Conservation (phyloP, 352 stramenopile species). For the Phytophthora litchii region DNA sequence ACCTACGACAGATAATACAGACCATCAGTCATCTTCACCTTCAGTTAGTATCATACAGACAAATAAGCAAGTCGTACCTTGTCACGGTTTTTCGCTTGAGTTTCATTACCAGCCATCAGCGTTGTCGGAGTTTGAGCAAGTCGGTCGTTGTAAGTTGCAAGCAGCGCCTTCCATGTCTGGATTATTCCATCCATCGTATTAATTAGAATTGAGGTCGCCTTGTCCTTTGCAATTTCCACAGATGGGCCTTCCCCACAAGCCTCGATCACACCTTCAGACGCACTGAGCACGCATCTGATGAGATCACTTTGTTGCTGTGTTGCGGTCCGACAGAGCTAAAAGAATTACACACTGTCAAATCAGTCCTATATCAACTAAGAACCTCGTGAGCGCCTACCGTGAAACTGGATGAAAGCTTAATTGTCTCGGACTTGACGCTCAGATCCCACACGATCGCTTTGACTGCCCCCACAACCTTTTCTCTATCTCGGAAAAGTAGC, state of each 20-base stretch:
- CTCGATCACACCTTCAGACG: constrained; percentile 39
- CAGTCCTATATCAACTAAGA: constrained; percentile 4
- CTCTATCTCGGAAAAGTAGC: constrained; percentile 54
- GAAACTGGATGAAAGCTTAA: constrained; percentile 33
- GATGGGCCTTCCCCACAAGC: constrained; percentile 35
- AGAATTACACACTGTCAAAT: constrained; percentile 9
- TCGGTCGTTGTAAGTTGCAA: constrained; percentile 54
- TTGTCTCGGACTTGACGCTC: constrained; percentile 25
- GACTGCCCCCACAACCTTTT: constrained; percentile 40
- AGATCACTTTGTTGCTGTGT: constrained; percentile 13
- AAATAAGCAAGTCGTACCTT: constrained; percentile 27
- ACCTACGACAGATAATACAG: constrained; percentile 21
- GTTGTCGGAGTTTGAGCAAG: constrained; percentile 49
- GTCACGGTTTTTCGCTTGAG: constrained; percentile 44
- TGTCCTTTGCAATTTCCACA: constrained; percentile 41
- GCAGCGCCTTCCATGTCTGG: constrained; percentile 52
- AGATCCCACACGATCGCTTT: constrained; percentile 54
- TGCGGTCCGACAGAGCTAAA: constrained; percentile 35
- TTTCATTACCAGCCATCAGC: constrained; percentile 77
- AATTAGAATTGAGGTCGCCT: constrained; percentile 36
- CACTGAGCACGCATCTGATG: constrained; percentile 43
- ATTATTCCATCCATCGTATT: constrained; percentile 49
- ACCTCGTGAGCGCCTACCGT: constrained; percentile 20
- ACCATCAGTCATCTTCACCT: constrained; percentile 2
- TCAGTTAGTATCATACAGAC: neutral